Evolutionary conservation across 1,284 basidiomycete genomes (phyloP).

Genomic region (Rhodotorula sp.): DNA sequence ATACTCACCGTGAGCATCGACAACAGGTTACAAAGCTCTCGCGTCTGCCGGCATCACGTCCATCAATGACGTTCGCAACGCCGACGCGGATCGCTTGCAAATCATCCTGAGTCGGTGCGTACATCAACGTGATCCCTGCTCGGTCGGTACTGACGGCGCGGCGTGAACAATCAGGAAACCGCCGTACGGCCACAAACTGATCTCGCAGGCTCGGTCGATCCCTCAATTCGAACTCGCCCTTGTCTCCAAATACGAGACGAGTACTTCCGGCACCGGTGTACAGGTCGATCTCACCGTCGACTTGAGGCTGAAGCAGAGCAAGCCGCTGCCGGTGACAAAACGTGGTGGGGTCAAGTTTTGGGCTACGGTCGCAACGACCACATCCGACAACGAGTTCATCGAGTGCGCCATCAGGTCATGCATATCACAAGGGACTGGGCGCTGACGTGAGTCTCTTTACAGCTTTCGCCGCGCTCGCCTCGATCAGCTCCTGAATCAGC

Average conservation of each 20-base stretch:
- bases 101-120: conserved; percentile 28
- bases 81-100: conserved; percentile 26
- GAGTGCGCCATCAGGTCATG: conserved; percentile 6
- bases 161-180: conserved; percentile 19
- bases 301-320: conserved; percentile 28
- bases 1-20: not conserved
- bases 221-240: conserved; percentile 34
- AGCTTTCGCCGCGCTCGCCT: conserved; percentile 36
- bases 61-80: conserved; percentile 28
- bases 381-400: conserved; percentile 32
- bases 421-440: not conserved
- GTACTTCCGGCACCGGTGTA: conserved; percentile 24
- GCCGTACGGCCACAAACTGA: conserved; percentile 33
- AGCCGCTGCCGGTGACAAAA: conserved; percentile 22
- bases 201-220: conserved; percentile 29
- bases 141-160: not conserved
- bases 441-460: not conserved
- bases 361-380: conserved; percentile 22
- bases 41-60: conserved; percentile 26
- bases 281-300: conserved; percentile 22
- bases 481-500: conserved; percentile 15
- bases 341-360: conserved; percentile 26
- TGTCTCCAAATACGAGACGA: conserved; percentile 10
- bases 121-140: not conserved
- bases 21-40: conserved; percentile 21